Percentiles rank a stretch among this genome's conserved stretches.
Conservation (phyloP, 1,284 basidiomycete genomes). For the Stygiomarasmius scandens region DNA sequence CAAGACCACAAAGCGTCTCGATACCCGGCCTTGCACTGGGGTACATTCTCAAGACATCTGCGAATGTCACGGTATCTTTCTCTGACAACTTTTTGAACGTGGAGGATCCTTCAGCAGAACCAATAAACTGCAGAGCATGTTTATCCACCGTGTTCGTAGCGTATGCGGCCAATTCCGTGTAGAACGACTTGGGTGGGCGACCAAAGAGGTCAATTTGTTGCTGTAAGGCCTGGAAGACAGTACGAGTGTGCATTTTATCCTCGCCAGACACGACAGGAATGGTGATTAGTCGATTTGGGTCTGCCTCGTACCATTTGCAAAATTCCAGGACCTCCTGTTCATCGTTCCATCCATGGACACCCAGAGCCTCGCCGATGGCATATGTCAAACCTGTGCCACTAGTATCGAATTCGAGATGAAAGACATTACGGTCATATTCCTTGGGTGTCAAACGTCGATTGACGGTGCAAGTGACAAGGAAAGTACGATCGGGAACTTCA, state of each 20-base stretch:
- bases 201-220: constrained; percentile 98
- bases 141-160: constrained; percentile 78
- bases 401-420: constrained; percentile 97
- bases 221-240: constrained; percentile 94
- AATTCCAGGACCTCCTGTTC: constrained; percentile 87
- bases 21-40: constrained; percentile 80
- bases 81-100: constrained; percentile 97
- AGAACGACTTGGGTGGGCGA: constrained; percentile 95
- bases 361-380: constrained; percentile 94
- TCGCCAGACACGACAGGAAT: constrained; percentile 73
- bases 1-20: constrained; percentile 83
- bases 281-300: constrained; percentile 81
- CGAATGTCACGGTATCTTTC: constrained; percentile 94
- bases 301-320: constrained; percentile 89
- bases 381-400: constrained; percentile 93
- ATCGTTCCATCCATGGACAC: constrained; percentile 98
- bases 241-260: constrained; percentile 79
- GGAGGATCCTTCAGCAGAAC: constrained; percentile 86
- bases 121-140: constrained; percentile 89
- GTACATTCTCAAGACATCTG: constrained; percentile 84
- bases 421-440: constrained; percentile 98
- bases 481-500: constrained; percentile 88
- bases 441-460: constrained; percentile 93
- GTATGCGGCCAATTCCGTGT: constrained; percentile 82
- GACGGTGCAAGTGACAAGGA: constrained; percentile 91